A percentile compares a stretch with the other conserved stretches of the same genome.
Conservation (phyloP, 495 filamentous ascomycete species). For the Aspergillus incahuasiensis region DNA sequence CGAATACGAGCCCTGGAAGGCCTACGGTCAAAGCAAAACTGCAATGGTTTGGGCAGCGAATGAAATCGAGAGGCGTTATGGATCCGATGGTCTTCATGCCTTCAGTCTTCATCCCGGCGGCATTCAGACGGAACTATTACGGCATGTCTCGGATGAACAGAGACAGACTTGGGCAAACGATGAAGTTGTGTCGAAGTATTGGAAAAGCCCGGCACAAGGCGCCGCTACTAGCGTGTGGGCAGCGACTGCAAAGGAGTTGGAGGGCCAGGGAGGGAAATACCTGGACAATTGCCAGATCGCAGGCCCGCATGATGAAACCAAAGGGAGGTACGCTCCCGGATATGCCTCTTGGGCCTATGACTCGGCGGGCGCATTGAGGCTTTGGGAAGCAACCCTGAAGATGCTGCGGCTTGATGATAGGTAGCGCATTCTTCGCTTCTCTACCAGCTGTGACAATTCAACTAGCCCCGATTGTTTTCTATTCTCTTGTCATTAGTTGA, state of each 20-base stretch:
- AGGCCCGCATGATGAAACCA: too few relatives aligned
- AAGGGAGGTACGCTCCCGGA: too few relatives aligned
- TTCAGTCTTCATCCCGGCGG: slow-evolving; percentile 35
- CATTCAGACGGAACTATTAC: slow-evolving; percentile 22
- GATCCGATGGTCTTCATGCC: slow-evolving; percentile 29
- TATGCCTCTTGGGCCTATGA: too few relatives aligned
- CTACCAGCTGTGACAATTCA: too few relatives aligned
- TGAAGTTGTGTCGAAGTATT: neutral
- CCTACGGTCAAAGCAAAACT: slow-evolving; percentile 31
- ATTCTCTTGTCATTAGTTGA: too few relatives aligned
- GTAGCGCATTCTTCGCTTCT: too few relatives aligned
- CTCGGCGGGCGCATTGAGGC: too few relatives aligned
- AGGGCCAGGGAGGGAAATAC: neutral
- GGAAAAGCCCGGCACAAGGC: neutral
- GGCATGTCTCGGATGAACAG: slow-evolving; percentile 6
- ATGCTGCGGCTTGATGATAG: too few relatives aligned
- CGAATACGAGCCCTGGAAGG: slow-evolving; percentile 30
- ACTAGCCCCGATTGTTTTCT: too few relatives aligned
- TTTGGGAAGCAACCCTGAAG: too few relatives aligned
- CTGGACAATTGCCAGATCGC: neutral
- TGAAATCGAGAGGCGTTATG: slow-evolving; percentile 36
- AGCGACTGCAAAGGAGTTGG: neutral
- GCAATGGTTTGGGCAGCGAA: slow-evolving; percentile 39
- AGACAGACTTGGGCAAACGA: too few relatives aligned
- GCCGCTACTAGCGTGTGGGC: neutral